Evolutionary conservation across 176 grass and related monocot species (phyloP).

Genomic region (Calamus simplicifolius): DNA sequence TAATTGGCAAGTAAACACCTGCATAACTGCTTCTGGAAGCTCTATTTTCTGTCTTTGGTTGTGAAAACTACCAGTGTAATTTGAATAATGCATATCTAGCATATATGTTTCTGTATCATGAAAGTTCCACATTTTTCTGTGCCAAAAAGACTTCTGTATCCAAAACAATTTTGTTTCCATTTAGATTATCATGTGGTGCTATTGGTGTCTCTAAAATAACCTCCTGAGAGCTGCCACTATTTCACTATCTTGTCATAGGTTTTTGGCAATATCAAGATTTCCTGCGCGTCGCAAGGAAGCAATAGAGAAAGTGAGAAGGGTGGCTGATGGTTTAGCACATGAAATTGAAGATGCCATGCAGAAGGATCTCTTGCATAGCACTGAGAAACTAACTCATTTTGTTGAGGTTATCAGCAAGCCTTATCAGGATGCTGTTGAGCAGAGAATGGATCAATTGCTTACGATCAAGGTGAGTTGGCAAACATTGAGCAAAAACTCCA

Average conservation of each 20-base stretch:
- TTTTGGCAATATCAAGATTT: constrained; percentile 81
- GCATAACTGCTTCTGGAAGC: too few species aligned
- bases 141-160: too few species aligned
- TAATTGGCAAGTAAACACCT: too few species aligned
- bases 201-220: too few species aligned
- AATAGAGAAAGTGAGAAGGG: constrained; percentile 47
- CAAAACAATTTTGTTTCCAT: too few species aligned
- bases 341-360: constrained; percentile 77
- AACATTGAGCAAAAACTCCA: constrained; percentile 55
- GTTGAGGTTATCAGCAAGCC: constrained; percentile 61
- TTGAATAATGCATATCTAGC: too few species aligned
- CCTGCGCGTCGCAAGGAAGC: constrained; percentile 54
- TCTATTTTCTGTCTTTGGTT: too few species aligned
- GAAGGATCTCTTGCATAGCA: constrained; percentile 53
- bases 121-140: too few species aligned
- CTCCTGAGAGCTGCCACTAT: too few species aligned
- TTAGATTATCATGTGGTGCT: too few species aligned
- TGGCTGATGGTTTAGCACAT: constrained; percentile 44
- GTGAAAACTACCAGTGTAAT: too few species aligned
- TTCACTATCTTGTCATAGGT: constrained; percentile 17
- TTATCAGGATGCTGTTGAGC: constrained; percentile 52
- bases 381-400: constrained; percentile 47
- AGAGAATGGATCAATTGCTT: constrained; percentile 55
- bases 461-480: constrained; percentile 50
- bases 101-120: too few species aligned